Percentiles rank a stretch among this genome's conserved stretches.
phyloP scores from a whole-genome alignment of 441 rosid genomes.

The Arabidopsis hybrid region DNA sequence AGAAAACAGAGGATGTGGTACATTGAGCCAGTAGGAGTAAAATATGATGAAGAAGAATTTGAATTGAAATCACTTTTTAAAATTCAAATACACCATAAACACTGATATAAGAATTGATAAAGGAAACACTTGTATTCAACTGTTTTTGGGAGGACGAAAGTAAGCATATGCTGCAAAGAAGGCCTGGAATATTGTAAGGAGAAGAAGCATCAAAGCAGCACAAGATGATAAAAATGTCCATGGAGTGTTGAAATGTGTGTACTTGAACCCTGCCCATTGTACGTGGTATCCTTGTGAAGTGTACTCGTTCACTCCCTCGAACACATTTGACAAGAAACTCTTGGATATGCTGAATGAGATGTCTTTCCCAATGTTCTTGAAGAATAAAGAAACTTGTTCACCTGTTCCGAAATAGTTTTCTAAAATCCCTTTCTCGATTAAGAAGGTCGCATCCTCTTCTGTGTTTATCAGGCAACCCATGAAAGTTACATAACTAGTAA shows the following conservation, averaged over 20 bases:
- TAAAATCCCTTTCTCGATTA: background rate
- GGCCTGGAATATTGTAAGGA: background rate
- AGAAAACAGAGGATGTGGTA: background rate
- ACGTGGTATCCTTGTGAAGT: background rate
- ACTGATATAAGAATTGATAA: background rate
- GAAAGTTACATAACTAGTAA: background rate
- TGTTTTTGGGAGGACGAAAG: background rate
- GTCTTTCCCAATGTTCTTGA: background rate
- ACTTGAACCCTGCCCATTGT: slow-evolving; percentile 4
- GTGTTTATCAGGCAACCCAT: background rate
- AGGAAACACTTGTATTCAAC: background rate
- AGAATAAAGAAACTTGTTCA: background rate
- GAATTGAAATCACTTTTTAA: too few relatives aligned
- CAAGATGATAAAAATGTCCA: slow-evolving; percentile 7
- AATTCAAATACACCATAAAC: background rate
- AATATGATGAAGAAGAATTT: background rate
- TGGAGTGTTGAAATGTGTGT: slow-evolving; percentile 2
- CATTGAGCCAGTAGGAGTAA: background rate
- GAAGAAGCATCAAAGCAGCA: background rate
- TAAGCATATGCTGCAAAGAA: background rate
- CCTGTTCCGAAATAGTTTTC: background rate
- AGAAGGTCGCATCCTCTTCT: background rate
- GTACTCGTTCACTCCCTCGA: background rate
- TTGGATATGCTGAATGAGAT: background rate
- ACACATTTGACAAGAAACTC: background rate